Evolutionary conservation across 2,329 filamentous ascomycete genomes (phyloP).

Genomic region (Amauroascus niger): DNA sequence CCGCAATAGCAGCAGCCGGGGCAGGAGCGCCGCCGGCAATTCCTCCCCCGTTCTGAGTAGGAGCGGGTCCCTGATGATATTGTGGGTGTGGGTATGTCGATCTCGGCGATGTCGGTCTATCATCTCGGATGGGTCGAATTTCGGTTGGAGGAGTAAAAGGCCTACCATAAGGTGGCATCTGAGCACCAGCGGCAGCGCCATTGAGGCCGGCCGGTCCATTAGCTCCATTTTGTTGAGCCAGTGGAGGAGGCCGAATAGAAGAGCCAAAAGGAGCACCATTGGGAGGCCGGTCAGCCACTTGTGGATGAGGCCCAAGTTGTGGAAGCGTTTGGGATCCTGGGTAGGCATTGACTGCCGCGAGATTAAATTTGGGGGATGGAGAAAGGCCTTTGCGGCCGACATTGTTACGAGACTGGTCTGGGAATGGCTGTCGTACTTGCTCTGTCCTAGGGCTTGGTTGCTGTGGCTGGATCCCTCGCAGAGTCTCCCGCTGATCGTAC

Average conservation of each 20-base stretch:
- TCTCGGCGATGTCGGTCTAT: conserved; percentile 82
- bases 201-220: conserved; percentile 47
- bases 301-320: conserved; percentile 42
- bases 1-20: conserved; percentile 55
- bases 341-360: conserved; percentile 46
- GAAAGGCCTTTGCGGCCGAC: conserved; percentile 47
- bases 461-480: conserved; percentile 59
- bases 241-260: conserved; percentile 38
- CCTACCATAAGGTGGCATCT: conserved; percentile 61
- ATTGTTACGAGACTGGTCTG: conserved; percentile 49
- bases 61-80: conserved; percentile 61
- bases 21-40: conserved; percentile 61
- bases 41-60: conserved; percentile 34
- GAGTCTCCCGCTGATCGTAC: conserved; percentile 67
- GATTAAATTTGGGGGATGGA: conserved; percentile 51
- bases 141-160: conserved; percentile 75
- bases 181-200: conserved; percentile 45
- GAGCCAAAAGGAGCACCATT: conserved; percentile 22
- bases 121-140: conserved; percentile 70
- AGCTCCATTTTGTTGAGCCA: conserved; percentile 31
- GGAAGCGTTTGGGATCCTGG: conserved; percentile 42
- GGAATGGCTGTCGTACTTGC: conserved; percentile 54
- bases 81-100: conserved; percentile 73
- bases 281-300: conserved; percentile 32
- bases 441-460: conserved; percentile 71